Conservation (phyloP, 2,329 filamentous ascomycete genomes). For the Coniochaeta pulveracea region DNA sequence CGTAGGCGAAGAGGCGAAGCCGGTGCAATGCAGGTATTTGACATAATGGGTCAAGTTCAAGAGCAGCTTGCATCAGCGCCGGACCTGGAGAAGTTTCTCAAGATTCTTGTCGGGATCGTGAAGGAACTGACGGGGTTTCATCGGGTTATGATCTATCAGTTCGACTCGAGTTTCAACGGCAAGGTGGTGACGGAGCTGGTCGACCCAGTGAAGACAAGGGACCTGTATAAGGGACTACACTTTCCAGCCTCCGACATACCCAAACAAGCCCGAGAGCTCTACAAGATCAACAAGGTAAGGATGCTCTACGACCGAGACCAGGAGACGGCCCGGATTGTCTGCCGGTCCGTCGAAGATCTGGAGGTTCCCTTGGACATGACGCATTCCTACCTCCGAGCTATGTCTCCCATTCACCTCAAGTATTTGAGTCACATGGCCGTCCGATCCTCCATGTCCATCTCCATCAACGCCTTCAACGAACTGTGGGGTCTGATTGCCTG, state of each 20-base stretch:
- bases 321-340: constrained; percentile 70
- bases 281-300: constrained; percentile 82
- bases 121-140: constrained; percentile 88
- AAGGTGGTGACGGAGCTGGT: constrained; percentile 81
- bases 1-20: constrained; percentile 67
- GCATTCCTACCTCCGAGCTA: constrained; percentile 74
- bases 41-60: constrained; percentile 85
- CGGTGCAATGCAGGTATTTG: constrained; percentile 80
- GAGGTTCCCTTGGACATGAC: constrained; percentile 71
- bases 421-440: constrained; percentile 85
- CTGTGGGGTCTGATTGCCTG: constrained; percentile 84
- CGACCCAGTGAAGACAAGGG: constrained; percentile 66
- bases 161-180: constrained; percentile 72
- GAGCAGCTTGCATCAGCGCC: constrained; percentile 69
- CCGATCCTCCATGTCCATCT: constrained; percentile 90
- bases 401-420: constrained; percentile 83
- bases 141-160: constrained; percentile 88
- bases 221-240: constrained; percentile 77
- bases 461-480: constrained; percentile 75
- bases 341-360: constrained; percentile 61
- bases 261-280: constrained; percentile 76
- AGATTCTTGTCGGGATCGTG: constrained; percentile 72
- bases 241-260: constrained; percentile 85
- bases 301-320: constrained; percentile 78
- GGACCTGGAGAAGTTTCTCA: constrained; percentile 62